A percentile compares a stretch with the other conserved stretches of the same genome.
These are phyloP conservation scores for Trichoderma sp. DNA, from an alignment of 2,329 filamentous ascomycete species.

Conservation along the genomic window DNA sequence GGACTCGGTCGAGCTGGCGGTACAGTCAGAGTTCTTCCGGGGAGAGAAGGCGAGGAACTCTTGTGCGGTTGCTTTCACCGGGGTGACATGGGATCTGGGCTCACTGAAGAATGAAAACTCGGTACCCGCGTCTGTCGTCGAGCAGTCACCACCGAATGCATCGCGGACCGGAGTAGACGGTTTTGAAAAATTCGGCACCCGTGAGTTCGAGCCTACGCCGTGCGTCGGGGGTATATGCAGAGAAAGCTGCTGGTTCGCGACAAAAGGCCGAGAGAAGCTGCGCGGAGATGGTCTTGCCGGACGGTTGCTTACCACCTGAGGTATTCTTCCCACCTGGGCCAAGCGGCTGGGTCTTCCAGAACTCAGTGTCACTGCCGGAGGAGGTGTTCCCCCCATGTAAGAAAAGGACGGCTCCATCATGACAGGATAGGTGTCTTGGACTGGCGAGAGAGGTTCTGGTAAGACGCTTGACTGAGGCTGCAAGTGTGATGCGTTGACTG, in stretches of 20 bases:
- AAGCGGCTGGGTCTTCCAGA: slow-evolving; percentile 58
- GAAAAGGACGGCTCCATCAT: background rate
- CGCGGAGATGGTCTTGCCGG: slow-evolving; percentile 68
- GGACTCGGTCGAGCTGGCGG: slow-evolving; percentile 64
- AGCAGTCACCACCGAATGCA: slow-evolving; percentile 41
- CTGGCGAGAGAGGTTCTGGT: background rate
- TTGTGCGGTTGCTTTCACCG: slow-evolving; percentile 39
- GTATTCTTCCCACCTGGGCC: slow-evolving; percentile 82
- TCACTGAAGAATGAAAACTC: slow-evolving; percentile 39
- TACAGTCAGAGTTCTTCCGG: slow-evolving; percentile 70
- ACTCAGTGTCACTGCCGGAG: slow-evolving; percentile 18
- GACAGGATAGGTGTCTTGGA: background rate
- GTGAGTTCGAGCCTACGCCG: slow-evolving; percentile 48
- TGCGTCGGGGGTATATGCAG: slow-evolving; percentile 36
- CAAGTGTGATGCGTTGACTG: background rate
- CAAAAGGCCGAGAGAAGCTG: slow-evolving; percentile 85
- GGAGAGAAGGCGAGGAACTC: slow-evolving; percentile 78
- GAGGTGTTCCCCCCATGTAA: background rate
- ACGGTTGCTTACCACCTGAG: slow-evolving; percentile 72
- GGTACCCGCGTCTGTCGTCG: slow-evolving; percentile 40
- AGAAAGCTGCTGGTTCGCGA: slow-evolving; percentile 50
- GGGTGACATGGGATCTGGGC: slow-evolving; percentile 38
- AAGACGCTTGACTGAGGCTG: background rate
- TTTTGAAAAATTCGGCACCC: slow-evolving; percentile 51
- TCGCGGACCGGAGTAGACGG: slow-evolving; percentile 45